Conservation (phyloP, 768 basidiomycete species). For the Cyathus striatus region DNA sequence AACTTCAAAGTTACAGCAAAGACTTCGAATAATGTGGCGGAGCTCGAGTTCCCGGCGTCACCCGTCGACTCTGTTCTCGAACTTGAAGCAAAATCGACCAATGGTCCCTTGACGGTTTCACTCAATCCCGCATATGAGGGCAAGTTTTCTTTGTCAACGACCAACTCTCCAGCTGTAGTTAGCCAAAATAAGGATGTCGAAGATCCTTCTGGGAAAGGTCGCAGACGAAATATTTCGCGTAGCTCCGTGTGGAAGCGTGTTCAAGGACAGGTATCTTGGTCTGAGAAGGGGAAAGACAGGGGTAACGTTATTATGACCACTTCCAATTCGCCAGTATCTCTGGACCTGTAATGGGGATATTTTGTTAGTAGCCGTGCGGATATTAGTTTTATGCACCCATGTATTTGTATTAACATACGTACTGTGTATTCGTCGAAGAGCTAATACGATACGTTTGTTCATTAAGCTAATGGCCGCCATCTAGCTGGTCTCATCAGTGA, state of each 20-base stretch:
- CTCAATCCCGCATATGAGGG: slow-evolving; percentile 35
- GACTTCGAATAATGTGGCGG: slow-evolving; percentile 27
- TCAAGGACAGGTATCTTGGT: slow-evolving; percentile 6
- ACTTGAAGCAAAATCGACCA: slow-evolving; percentile 22
- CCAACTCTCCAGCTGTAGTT: slow-evolving; percentile 2
- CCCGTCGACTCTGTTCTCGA: slow-evolving; percentile 27
- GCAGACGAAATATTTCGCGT: slow-evolving; percentile 2
- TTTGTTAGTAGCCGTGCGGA: no score
- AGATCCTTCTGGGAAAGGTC: slow-evolving; percentile 5
- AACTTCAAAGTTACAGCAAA: slow-evolving; percentile 22
- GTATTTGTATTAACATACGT: no score
- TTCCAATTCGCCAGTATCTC: neutral
- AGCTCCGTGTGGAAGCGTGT: neutral
- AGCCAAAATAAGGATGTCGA: neutral
- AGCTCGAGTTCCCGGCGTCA: slow-evolving; percentile 21
- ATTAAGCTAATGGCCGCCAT: no score
- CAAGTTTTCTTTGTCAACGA: slow-evolving; percentile 15
- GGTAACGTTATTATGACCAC: neutral
- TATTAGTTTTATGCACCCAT: no score
- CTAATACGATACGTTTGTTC: no score
- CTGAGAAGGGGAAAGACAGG: neutral
- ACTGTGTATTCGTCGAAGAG: no score
- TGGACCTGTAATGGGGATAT: neutral
- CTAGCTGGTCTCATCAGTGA: no score
- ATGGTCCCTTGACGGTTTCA: slow-evolving; percentile 24